Conservation (phyloP, 1,139 yeast species). For the Scheffersomyces segobiensis region DNA sequence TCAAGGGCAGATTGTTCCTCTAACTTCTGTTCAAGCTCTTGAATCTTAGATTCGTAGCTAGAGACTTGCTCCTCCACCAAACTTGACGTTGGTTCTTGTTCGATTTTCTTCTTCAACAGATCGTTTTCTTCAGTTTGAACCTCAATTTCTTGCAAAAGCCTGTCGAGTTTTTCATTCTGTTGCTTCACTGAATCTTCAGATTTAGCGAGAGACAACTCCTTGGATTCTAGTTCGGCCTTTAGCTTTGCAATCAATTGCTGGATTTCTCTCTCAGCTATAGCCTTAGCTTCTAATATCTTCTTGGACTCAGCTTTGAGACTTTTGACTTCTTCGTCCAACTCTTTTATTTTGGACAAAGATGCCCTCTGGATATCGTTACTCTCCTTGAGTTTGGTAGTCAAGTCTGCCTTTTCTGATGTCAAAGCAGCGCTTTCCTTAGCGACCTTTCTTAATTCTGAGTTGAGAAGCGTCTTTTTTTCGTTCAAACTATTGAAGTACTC, state of each 20-base stretch:
- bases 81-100: background rate
- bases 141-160: background rate
- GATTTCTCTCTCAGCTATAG: background rate
- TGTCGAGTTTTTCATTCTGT: background rate
- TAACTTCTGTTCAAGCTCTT: background rate
- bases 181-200: background rate
- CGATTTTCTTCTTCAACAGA: background rate
- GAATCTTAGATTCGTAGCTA: background rate
- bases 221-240: background rate
- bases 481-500: slow-evolving; percentile 69
- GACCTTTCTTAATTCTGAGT: slow-evolving; percentile 46
- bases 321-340: slow-evolving; percentile 1
- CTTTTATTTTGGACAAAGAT: background rate
- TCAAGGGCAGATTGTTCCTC: background rate
- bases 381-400: slow-evolving; percentile 8
- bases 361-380: background rate
- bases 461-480: slow-evolving; percentile 60
- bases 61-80: background rate
- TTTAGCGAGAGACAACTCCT: background rate
- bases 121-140: background rate
- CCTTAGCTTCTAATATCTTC: background rate
- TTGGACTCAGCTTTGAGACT: background rate
- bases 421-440: slow-evolving; percentile 15
- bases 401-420: slow-evolving; percentile 13
- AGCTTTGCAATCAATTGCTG: background rate